These are phyloP conservation scores for Epichloe amarillans DNA, from an alignment of 2,329 filamentous ascomycete genomes.

Conservation along the genomic window DNA sequence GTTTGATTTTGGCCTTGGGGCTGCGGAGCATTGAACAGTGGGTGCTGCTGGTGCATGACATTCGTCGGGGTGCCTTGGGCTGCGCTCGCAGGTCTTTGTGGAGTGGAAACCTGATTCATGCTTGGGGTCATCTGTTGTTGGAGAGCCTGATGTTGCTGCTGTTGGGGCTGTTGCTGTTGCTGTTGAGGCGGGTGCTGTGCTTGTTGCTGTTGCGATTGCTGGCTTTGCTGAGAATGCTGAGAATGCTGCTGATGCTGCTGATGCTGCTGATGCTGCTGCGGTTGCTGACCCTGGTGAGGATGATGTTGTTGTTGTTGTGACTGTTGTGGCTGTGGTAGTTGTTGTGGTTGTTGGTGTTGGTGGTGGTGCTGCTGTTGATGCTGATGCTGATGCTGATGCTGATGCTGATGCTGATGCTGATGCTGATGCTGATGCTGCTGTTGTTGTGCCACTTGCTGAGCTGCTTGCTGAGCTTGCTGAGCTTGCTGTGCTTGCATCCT, in stretches of 20 bases:
- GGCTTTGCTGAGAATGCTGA: constrained; percentile 18
- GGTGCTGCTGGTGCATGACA: constrained; percentile 9
- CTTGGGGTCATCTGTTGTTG: constrained; percentile 9
- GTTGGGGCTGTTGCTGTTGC: constrained; percentile 5
- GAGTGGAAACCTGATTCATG: constrained; percentile 11
- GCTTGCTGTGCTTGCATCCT: constrained; percentile 24
- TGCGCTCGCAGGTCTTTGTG: constrained; percentile 13
- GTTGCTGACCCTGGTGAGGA: constrained; percentile 18
- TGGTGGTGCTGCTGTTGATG: constrained; percentile 17
- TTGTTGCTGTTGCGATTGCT: constrained; percentile 13
- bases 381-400: constrained; percentile 19
- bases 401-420: constrained; percentile 19
- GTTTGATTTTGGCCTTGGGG: constrained; percentile 23
- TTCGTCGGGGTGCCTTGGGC: constrained; percentile 14
- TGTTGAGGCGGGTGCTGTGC: constrained; percentile 11
- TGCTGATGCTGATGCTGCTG: constrained; percentile 19
- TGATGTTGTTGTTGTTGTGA: constrained; percentile 15
- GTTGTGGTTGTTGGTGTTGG: constrained; percentile 16
- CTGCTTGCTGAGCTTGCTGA: constrained; percentile 14
- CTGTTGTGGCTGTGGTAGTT: constrained; percentile 10
- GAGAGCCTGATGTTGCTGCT: constrained; percentile 14
- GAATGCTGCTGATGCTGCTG: constrained; percentile 15
- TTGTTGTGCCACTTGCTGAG: constrained; percentile 12
- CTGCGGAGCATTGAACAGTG: constrained; percentile 23
- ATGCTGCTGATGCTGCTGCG: constrained; percentile 17